These are phyloP conservation scores for Cyberlindnera subsufficiens DNA, from an alignment of 805 yeast species.

Conservation along the genomic window DNA sequence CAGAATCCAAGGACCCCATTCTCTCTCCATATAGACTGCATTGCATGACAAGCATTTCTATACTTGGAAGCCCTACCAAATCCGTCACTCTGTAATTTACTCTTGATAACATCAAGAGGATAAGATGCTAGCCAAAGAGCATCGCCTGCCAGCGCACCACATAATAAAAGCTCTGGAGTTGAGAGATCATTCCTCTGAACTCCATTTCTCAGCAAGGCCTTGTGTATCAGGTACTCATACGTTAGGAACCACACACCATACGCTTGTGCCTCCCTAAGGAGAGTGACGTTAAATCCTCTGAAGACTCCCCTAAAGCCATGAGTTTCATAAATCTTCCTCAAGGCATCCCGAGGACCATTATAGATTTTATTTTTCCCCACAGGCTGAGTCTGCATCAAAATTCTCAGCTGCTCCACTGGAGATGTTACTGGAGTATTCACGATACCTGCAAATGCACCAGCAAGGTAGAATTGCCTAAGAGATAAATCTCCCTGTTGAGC, in stretches of 20 bases:
- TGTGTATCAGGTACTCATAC: conserved; percentile 79
- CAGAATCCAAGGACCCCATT: conserved; percentile 51
- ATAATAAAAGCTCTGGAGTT: conserved; percentile 78
- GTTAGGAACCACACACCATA: conserved; percentile 86
- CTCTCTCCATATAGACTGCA: conserved; percentile 21
- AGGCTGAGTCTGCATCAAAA: conserved; percentile 79
- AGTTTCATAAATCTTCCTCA: conserved; percentile 59
- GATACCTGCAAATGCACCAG: conserved; percentile 90
- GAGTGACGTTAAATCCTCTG: conserved; percentile 79
- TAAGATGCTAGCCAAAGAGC: conserved; percentile 79
- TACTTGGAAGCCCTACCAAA: conserved; percentile 41
- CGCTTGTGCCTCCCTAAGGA: conserved; percentile 81
- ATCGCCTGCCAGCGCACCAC: conserved; percentile 89
- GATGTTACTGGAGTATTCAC: conserved; percentile 87
- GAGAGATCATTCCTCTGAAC: conserved; percentile 64
- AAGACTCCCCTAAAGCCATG: conserved; percentile 82
- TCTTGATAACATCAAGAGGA: conserved; percentile 89
- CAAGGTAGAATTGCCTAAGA: conserved; percentile 63
- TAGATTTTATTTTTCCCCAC: conserved; percentile 35
- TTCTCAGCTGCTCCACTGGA: conserved; percentile 94
- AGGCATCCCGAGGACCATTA: conserved; percentile 78
- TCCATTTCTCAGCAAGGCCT: conserved; percentile 28
- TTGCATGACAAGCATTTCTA: conserved; percentile 34
- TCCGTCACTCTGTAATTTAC: conserved; percentile 69
- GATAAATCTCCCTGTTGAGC: conserved; percentile 34